Evolutionary conservation across 2,329 filamentous ascomycete genomes (phyloP).

Genomic region (Samsoniella hepiali): DNA sequence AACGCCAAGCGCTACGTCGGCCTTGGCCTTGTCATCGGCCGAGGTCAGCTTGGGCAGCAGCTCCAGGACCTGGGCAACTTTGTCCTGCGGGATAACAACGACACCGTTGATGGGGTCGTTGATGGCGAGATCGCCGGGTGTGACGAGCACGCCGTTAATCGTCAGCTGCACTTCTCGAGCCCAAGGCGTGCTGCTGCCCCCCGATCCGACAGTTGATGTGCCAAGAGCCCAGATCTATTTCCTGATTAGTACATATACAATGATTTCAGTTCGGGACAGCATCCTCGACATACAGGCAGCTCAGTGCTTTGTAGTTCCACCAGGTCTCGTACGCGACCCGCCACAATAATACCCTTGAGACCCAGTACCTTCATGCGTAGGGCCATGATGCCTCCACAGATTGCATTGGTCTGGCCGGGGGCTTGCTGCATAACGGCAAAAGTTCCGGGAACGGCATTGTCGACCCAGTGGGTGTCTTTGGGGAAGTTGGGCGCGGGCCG

Average conservation of each 20-base stretch:
- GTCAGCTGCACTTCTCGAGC: slow-evolving; percentile 46
- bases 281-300: slow-evolving; percentile 48
- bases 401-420: slow-evolving; percentile 61
- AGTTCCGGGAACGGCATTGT: slow-evolving; percentile 56
- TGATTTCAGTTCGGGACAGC: too few species aligned
- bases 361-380: slow-evolving; percentile 62
- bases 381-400: slow-evolving; percentile 76
- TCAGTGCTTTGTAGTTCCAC: slow-evolving; percentile 53
- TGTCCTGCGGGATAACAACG: slow-evolving; percentile 61
- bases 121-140: slow-evolving; percentile 64
- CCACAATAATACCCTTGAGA: slow-evolving; percentile 61
- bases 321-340: slow-evolving; percentile 66
- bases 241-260: slow-evolving; percentile 18
- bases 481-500: slow-evolving; percentile 49
- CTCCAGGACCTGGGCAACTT: slow-evolving; percentile 57
- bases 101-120: slow-evolving; percentile 67
- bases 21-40: slow-evolving; percentile 60
- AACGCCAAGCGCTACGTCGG: slow-evolving; percentile 60
- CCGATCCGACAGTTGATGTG: slow-evolving; percentile 56
- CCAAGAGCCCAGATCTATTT: slow-evolving; percentile 53
- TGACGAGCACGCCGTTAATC: slow-evolving; percentile 41
- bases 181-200: slow-evolving; percentile 54
- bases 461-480: slow-evolving; percentile 63
- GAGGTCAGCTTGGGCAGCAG: slow-evolving; percentile 50
- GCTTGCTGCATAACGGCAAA: slow-evolving; percentile 68